Percentiles rank a stretch among this genome's conserved stretches.
These are phyloP conservation scores for Diaporthe vaccinii DNA, from an alignment of 2,329 filamentous ascomycete species.

Conservation along the genomic window DNA sequence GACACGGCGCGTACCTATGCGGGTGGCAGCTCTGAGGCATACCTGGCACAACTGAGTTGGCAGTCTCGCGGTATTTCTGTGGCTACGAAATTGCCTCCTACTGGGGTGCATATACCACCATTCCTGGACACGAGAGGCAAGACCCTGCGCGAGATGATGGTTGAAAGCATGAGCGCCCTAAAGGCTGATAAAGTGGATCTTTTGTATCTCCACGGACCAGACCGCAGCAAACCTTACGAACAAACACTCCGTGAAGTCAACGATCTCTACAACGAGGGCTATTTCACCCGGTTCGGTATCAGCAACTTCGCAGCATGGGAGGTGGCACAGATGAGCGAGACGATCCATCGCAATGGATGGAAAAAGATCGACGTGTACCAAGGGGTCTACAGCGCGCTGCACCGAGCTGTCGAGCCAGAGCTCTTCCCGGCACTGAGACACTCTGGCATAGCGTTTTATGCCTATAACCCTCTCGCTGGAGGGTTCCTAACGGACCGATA, in stretches of 20 bases:
- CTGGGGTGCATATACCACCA: constrained; percentile 40
- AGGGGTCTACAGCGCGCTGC: constrained; percentile 49
- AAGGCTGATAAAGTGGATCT: constrained; percentile 57
- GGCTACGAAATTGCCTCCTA: constrained; percentile 58
- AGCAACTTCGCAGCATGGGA: constrained; percentile 62
- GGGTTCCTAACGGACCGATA: constrained; percentile 60
- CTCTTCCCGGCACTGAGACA: constrained; percentile 57
- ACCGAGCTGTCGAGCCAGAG: constrained; percentile 54
- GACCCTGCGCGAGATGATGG: constrained; percentile 51
- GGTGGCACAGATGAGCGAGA: constrained; percentile 61
- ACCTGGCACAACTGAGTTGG: constrained; percentile 57
- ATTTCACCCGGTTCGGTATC: constrained; percentile 59
- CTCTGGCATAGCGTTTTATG: constrained; percentile 57
- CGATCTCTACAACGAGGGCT: constrained; percentile 58
- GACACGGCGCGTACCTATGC: constrained; percentile 78
- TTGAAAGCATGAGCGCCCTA: constrained; percentile 54
- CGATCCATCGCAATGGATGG: constrained; percentile 57
- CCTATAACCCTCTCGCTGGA: constrained; percentile 59
- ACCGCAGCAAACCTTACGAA: constrained; percentile 59
- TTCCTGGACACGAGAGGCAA: constrained; percentile 43
- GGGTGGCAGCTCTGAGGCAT: constrained; percentile 72
- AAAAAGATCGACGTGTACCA: constrained; percentile 60
- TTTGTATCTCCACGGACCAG: constrained; percentile 65
- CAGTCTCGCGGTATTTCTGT: constrained; percentile 54
- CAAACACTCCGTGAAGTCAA: constrained; percentile 62